phyloP scores from a whole-genome alignment of 129 eudicot genomes.

The Centaurea solstitialis region DNA sequence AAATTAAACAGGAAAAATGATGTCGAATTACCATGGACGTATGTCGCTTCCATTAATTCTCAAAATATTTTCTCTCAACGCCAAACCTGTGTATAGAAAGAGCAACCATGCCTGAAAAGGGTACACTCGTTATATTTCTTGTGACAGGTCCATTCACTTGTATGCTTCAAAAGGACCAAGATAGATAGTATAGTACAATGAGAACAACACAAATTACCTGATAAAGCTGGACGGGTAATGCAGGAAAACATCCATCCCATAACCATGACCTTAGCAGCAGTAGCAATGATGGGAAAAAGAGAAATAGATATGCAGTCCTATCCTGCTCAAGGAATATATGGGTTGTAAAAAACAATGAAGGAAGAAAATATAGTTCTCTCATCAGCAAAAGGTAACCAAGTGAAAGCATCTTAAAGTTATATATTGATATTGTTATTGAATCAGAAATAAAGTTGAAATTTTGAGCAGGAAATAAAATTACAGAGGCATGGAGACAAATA shows the following conservation, averaged over 20 bases:
- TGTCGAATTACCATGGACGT: conserved; percentile 73
- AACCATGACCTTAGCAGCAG: conserved; percentile 59
- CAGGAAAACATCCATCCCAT: conserved; percentile 95
- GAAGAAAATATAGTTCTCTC: background rate
- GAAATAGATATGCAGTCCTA: conserved; percentile 80
- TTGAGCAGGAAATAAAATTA: background rate
- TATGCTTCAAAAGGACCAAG: background rate
- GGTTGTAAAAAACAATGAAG: background rate
- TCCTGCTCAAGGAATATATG: conserved; percentile 53
- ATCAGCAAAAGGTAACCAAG: background rate
- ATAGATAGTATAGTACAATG: background rate
- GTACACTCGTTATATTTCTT: conserved; percentile 6
- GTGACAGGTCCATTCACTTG: background rate
- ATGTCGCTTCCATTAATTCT: conserved; percentile 93
- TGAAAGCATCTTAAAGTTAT: background rate
- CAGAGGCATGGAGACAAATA: background rate
- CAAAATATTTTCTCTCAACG: conserved; percentile 86
- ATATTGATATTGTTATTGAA: background rate
- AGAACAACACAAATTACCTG: conserved; percentile 47
- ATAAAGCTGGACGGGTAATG: conserved; percentile 90
- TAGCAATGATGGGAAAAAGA: conserved; percentile 73
- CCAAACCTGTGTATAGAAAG: conserved; percentile 89
- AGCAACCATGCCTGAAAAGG: conserved; percentile 89
- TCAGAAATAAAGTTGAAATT: background rate
- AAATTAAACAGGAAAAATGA: background rate